Evolutionary conservation across 1,284 basidiomycete species (phyloP).

Genomic region (Trichosporon sp.): DNA sequence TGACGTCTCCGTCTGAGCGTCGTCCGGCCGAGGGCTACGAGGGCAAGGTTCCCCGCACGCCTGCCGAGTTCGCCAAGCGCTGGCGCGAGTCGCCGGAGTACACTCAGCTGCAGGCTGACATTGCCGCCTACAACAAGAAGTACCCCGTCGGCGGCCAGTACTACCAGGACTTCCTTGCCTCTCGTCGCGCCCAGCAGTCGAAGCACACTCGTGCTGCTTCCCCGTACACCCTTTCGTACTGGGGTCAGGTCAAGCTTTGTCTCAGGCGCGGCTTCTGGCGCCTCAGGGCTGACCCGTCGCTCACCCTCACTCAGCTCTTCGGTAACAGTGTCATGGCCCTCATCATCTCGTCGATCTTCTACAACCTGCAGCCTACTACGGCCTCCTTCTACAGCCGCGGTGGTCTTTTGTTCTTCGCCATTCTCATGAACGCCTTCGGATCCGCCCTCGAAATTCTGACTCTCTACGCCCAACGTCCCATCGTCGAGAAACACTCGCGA

Average conservation of each 20-base stretch:
- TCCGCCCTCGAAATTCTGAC: slow-evolving; percentile 54
- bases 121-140: slow-evolving; percentile 51
- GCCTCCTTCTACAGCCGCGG: slow-evolving; percentile 50
- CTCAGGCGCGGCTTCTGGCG: slow-evolving; percentile 56
- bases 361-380: slow-evolving; percentile 51
- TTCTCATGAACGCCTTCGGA: slow-evolving; percentile 54
- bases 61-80: slow-evolving; percentile 62
- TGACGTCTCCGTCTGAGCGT: slow-evolving; percentile 68
- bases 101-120: slow-evolving; percentile 50
- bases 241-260: slow-evolving; percentile 56
- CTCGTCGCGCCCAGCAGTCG: slow-evolving; percentile 57
- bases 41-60: slow-evolving; percentile 63
- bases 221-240: slow-evolving; percentile 58
- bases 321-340: slow-evolving; percentile 57
- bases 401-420: slow-evolving; percentile 58
- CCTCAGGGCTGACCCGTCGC: slow-evolving; percentile 54
- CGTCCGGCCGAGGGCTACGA: slow-evolving; percentile 61
- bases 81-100: slow-evolving; percentile 55
- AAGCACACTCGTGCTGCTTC: slow-evolving; percentile 54
- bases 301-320: slow-evolving; percentile 56
- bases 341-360: slow-evolving; percentile 57
- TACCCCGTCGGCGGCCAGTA: slow-evolving; percentile 55
- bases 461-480: slow-evolving; percentile 58
- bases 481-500: slow-evolving; percentile 57
- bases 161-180: slow-evolving; percentile 55